A percentile compares a stretch with the other conserved stretches of the same genome.
Evolutionary conservation across 2,329 filamentous ascomycete genomes (phyloP).

Genomic region (Magnaporthales sp.): DNA sequence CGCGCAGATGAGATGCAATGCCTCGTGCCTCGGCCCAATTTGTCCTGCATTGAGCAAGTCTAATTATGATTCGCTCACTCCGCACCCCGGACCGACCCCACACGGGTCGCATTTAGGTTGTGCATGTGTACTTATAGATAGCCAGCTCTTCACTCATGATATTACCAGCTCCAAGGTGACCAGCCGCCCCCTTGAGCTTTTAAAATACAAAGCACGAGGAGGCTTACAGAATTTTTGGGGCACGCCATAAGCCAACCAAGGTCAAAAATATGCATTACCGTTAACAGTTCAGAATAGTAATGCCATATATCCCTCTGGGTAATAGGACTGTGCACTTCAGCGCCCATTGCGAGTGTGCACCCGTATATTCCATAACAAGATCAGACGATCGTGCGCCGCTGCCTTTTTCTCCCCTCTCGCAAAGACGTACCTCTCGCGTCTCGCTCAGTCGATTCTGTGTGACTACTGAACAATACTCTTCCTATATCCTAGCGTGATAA

Average conservation of each 20-base stretch:
- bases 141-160: not conserved
- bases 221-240: not conserved
- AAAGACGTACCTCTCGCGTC: not conserved
- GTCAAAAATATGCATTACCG: too few species aligned
- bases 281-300: too few species aligned
- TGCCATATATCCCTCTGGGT: too few species aligned
- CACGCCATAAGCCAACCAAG: not conserved
- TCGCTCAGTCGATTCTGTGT: not conserved
- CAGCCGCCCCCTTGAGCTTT: not conserved
- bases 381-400: not conserved
- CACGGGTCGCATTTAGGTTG: not conserved
- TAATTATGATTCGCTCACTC: not conserved
- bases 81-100: not conserved
- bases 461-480: not conserved
- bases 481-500: not conserved
- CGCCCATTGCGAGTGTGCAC: not conserved
- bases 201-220: not conserved
- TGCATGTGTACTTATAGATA: not conserved
- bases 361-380: not conserved
- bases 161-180: not conserved
- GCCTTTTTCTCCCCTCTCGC: not conserved
- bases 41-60: not conserved
- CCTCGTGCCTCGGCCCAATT: conserved; percentile 1
- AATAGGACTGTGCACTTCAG: not conserved
- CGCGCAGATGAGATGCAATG: not conserved